These are phyloP conservation scores for Opeltia flavorubescens DNA, from an alignment of 495 filamentous ascomycete genomes.

Conservation along the genomic window DNA sequence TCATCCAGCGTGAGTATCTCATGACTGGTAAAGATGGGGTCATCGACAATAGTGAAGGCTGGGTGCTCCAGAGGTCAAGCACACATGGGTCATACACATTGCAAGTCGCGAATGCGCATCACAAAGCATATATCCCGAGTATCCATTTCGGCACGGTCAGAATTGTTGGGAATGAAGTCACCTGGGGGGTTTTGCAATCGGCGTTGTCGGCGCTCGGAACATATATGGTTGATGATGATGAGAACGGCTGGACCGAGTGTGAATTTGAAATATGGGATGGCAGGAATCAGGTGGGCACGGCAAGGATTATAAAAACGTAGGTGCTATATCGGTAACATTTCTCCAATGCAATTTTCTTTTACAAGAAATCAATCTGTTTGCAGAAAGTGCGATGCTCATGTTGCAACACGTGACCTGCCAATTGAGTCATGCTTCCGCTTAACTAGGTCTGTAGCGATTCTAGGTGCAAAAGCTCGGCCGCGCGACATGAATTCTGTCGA, in stretches of 20 bases:
- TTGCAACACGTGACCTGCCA: too few relatives aligned
- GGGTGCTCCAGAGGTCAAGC: neutral
- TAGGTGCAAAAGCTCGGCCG: too few relatives aligned
- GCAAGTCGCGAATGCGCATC: neutral
- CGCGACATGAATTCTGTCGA: too few relatives aligned
- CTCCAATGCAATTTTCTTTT: too few relatives aligned
- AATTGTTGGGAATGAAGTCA: neutral
- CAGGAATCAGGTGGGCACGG: neutral
- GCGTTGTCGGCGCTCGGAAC: neutral
- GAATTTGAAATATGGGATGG: neutral
- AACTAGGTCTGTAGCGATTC: too few relatives aligned
- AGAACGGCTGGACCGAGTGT: neutral
- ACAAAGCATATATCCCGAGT: too few relatives aligned
- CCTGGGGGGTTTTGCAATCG: neutral
- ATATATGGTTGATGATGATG: neutral
- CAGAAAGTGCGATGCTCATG: too few relatives aligned
- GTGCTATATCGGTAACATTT: too few relatives aligned
- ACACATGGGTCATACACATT: neutral
- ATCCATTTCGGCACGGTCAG: neutral
- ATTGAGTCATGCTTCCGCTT: too few relatives aligned
- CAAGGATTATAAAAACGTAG: neutral
- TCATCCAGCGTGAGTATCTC: neutral
- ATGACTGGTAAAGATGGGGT: neutral
- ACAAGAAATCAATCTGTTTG: too few relatives aligned
- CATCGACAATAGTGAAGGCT: neutral